Conservation (phyloP, 148 eudicot genomes). For the Selenicereus undatus region DNA sequence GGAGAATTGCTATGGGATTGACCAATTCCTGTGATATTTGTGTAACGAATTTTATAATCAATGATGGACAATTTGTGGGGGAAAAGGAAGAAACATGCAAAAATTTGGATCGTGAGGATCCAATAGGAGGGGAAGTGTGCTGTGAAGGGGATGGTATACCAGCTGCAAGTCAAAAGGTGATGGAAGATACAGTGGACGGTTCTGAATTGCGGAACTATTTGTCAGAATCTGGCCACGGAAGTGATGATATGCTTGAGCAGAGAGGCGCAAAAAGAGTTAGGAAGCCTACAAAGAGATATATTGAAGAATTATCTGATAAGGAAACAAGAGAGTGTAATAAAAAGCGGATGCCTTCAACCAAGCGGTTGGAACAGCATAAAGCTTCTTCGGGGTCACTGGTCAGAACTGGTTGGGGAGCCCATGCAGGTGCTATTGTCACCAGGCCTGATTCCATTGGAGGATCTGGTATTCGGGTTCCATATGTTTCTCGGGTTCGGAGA, state of each 20-base stretch:
- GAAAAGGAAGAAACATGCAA: constrained; percentile 36
- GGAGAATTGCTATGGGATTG: constrained; percentile 93
- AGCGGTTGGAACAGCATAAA: constrained; percentile 31
- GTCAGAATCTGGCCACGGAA: constrained; percentile 31
- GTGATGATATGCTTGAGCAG: constrained; percentile 45
- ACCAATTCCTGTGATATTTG: constrained; percentile 90
- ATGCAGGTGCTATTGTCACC: constrained; percentile 42
- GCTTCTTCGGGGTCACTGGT: constrained; percentile 29
- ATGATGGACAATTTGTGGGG: constrained; percentile 46
- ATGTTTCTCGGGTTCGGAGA: constrained; percentile 79
- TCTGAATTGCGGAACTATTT: constrained; percentile 31
- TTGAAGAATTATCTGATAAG: constrained; percentile 80
- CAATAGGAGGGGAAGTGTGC: constrained; percentile 35
- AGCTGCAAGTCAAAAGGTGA: constrained; percentile 24
- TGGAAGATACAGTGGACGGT: constrained; percentile 31
- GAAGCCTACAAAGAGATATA: constrained; percentile 89
- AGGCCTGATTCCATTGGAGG: constrained; percentile 92
- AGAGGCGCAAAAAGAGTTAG: constrained; percentile 75
- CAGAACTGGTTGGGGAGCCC: constrained; percentile 35
- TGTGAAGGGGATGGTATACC: constrained; percentile 35
- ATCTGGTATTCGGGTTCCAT: constrained; percentile 83
- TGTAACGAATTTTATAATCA: constrained; percentile 56
- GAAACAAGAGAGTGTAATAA: constrained; percentile 48
- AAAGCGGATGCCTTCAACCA: constrained; percentile 40
- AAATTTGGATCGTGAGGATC: constrained; percentile 30